Evolutionary conservation across 345 rosid genomes (phyloP), one percentile per base, ranked within the genome.

Genomic region (Citropsis articulata): DNA sequence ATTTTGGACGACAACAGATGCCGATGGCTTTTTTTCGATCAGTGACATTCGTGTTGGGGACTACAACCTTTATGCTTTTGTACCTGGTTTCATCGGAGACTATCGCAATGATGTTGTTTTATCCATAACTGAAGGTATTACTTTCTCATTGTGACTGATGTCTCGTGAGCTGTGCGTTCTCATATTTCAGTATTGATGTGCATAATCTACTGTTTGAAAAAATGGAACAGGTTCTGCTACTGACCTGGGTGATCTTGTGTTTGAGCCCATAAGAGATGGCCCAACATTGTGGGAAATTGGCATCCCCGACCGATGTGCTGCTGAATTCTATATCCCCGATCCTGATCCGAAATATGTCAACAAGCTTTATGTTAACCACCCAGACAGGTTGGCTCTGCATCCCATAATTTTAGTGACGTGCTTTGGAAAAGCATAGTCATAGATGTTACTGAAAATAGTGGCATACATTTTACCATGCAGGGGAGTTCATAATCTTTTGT

Each of bases 231-330:
- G 91, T 45, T 86, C 89, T 75, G 84, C 83, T 42, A 86, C 90
- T 21, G 87, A 90, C 50, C 13, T 88, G 81, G 90, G 93, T 35
- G 78, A 85, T 68, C 77, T 91, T 14, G 83, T 87, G 1, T 90
- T 82, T 76, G 85, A 90, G 40, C 97, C 98, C 33, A 92, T 88
- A 9, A 85, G 97, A 80, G 82, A 89, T 33, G 98, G 99, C 2
- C 96, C 98, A 1, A 95, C 98, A 0, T 25, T 93, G 79, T 95
- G 98, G 99, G 99, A 95, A 80, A 93, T 95, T 24, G 99, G 98
- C 16, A 65, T 85, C 56, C 97, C 98, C 6, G 90, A 92, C 76
- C 88, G 97, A 27, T 83, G 97, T 22, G 97, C 97, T 0, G 88
- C 89, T 13, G 93, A 91, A 68, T 95, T 91, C 80, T 92, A 84